Conservation (phyloP, 2,329 filamentous ascomycete genomes). For the Aspergillus sp. region DNA sequence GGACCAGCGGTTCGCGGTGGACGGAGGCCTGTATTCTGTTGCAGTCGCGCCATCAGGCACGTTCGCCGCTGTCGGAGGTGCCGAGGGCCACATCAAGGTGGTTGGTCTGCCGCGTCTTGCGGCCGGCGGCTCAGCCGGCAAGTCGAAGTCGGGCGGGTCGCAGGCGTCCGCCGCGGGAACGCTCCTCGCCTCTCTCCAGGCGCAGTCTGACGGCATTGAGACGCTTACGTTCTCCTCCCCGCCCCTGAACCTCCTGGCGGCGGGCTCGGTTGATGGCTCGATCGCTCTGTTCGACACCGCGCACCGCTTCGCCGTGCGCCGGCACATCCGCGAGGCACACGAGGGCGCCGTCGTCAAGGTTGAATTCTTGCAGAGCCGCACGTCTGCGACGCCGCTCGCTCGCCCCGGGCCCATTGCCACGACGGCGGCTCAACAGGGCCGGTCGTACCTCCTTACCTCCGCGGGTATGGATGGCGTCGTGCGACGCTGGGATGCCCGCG, state of each 20-base stretch:
- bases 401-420: slow-evolving; percentile 23
- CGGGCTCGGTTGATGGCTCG: slow-evolving; percentile 62
- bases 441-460: slow-evolving; percentile 73
- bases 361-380: slow-evolving; percentile 67
- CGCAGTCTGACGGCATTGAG: slow-evolving; percentile 77
- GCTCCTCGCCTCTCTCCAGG: slow-evolving; percentile 79
- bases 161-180: slow-evolving; percentile 54
- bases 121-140: slow-evolving; percentile 41
- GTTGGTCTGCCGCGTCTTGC: slow-evolving; percentile 72
- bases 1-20: slow-evolving; percentile 88
- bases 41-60: slow-evolving; percentile 76
- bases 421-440: slow-evolving; percentile 32
- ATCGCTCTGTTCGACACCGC: slow-evolving; percentile 86
- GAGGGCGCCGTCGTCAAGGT: slow-evolving; percentile 89
- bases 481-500: slow-evolving; percentile 77
- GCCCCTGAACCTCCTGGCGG: slow-evolving; percentile 59
- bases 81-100: slow-evolving; percentile 79
- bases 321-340: slow-evolving; percentile 78
- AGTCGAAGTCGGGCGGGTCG: slow-evolving; percentile 44
- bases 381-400: slow-evolving; percentile 26
- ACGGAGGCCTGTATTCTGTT: slow-evolving; percentile 86
- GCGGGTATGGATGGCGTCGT: slow-evolving; percentile 92
- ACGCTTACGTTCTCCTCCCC: slow-evolving; percentile 64
- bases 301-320: slow-evolving; percentile 80
- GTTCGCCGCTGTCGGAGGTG: slow-evolving; percentile 82